Evolutionary conservation across 1,284 basidiomycete genomes (phyloP).

Genomic region (Cryptococcus sp.): DNA sequence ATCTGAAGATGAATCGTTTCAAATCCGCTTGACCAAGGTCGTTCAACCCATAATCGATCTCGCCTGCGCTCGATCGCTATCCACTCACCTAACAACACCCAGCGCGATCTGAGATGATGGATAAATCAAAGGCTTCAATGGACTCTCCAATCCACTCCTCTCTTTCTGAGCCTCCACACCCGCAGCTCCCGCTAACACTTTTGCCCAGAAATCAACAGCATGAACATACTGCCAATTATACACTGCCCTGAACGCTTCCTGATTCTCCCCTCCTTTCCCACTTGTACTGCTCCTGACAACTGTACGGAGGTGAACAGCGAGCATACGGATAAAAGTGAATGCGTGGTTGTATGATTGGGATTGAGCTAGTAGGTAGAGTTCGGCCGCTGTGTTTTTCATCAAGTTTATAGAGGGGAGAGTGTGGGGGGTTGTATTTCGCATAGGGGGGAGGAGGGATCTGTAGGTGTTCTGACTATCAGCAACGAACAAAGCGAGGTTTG

Average conservation of each 20-base stretch:
- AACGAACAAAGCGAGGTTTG: background rate
- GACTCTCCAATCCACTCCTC: slow-evolving; percentile 60
- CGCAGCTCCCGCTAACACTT: slow-evolving; percentile 79
- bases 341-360: slow-evolving; percentile 75
- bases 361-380: slow-evolving; percentile 74
- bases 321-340: slow-evolving; percentile 92
- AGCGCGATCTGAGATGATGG: slow-evolving; percentile 91
- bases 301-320: slow-evolving; percentile 88
- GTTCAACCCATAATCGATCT: background rate
- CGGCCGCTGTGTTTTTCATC: slow-evolving; percentile 97
- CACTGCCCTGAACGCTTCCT: slow-evolving; percentile 85
- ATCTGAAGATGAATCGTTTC: no score
- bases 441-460: slow-evolving; percentile 17
- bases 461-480: slow-evolving; percentile 57
- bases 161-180: slow-evolving; percentile 57
- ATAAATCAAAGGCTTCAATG: slow-evolving; percentile 83
- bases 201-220: slow-evolving; percentile 92
- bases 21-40: no score
- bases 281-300: slow-evolving; percentile 31
- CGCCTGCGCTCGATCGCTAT: background rate
- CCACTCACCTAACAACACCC: slow-evolving; percentile 78
- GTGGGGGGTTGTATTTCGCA: slow-evolving; percentile 15
- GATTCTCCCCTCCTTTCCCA: slow-evolving; percentile 33
- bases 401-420: slow-evolving; percentile 90
- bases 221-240: slow-evolving; percentile 99